Percentiles rank a stretch among this genome's conserved stretches.
Evolutionary conservation across 345 rosid genomes (phyloP).

Genomic region (Arabidopsis arenosa): DNA sequence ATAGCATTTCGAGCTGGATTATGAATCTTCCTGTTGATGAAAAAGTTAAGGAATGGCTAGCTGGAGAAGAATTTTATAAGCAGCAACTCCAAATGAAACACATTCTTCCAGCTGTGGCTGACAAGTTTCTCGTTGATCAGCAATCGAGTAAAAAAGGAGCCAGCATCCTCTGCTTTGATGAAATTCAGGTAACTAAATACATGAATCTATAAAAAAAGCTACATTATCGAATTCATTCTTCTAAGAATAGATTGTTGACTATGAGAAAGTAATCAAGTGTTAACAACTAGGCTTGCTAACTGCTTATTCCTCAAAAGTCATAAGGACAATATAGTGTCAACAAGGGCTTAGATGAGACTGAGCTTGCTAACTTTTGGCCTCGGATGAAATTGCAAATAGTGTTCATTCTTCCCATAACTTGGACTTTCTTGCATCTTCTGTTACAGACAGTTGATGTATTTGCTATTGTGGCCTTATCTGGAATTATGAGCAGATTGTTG

Average conservation of each 20-base stretch:
- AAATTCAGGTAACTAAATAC: slow-evolving; percentile 71
- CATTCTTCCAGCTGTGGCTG: slow-evolving; percentile 93
- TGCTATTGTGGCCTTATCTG: slow-evolving; percentile 99
- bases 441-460: slow-evolving; percentile 93
- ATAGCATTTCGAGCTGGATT: slow-evolving; percentile 78
- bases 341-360: slow-evolving; percentile 8
- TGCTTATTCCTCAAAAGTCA: not conserved
- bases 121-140: slow-evolving; percentile 70
- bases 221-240: not conserved
- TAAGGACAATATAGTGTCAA: not conserved
- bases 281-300: not conserved
- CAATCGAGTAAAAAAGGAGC: slow-evolving; percentile 71
- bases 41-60: slow-evolving; percentile 90
- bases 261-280: not conserved
- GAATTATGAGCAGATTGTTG: slow-evolving; percentile 93
- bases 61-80: slow-evolving; percentile 86
- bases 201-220: not conserved
- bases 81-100: slow-evolving; percentile 78
- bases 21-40: slow-evolving; percentile 83
- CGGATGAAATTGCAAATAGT: not conserved
- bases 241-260: not conserved
- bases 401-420: slow-evolving; percentile 30
- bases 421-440: slow-evolving; percentile 45
- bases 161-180: slow-evolving; percentile 90
- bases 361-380: not conserved